Conservation (phyloP, 257 asterid genomes). For the Oldenlandia corymbosa region DNA sequence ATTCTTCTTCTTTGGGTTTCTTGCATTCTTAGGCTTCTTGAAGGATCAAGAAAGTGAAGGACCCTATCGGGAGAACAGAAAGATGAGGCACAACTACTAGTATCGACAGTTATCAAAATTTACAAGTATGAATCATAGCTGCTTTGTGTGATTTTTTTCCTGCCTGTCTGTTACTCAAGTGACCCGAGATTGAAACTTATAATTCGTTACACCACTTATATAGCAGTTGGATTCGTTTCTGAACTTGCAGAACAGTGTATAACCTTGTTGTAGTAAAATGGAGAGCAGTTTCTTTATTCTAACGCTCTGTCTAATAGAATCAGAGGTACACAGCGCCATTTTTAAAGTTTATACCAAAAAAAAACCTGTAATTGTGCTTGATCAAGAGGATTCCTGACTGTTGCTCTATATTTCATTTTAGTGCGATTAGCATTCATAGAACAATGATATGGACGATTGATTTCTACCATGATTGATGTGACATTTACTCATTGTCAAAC, state of each 20-base stretch:
- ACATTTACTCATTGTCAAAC: too few species aligned
- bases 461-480: too few species aligned
- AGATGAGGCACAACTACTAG: conserved; percentile 20
- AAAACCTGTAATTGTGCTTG: too few species aligned
- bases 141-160: not conserved
- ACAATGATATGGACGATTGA: too few species aligned
- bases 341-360: too few species aligned
- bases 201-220: not conserved
- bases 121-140: not conserved
- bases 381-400: too few species aligned
- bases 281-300: too few species aligned
- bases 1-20: conserved; percentile 72
- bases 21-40: conserved; percentile 60
- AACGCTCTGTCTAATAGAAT: too few species aligned
- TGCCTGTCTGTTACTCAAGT: not conserved
- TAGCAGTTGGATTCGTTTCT: not conserved
- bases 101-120: not conserved
- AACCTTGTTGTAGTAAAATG: too few species aligned
- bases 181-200: not conserved
- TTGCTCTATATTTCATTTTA: too few species aligned
- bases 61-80: conserved; percentile 39
- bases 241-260: not conserved
- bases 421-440: too few species aligned
- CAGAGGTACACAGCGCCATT: too few species aligned
- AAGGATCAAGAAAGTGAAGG: conserved; percentile 68